Evolutionary conservation across 2,329 filamentous ascomycete species (phyloP), one percentile per base, ranked within the genome.

Genomic region (Teratosphaeria zuluensis): DNA sequence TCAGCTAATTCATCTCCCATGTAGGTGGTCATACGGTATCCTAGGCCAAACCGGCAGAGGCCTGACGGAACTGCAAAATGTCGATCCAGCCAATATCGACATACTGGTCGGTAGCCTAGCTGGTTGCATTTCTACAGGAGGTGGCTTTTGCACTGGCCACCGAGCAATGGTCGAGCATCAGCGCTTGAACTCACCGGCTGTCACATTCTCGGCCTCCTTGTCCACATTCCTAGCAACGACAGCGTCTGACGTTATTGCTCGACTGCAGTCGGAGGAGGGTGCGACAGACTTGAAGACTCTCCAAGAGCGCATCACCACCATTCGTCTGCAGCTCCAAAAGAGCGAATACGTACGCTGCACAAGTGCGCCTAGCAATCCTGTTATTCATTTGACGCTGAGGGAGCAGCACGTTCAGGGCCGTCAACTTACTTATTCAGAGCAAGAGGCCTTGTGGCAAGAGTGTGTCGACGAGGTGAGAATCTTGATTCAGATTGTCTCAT

Each of bases 71-170:
- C 90, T 92, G 5, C 94, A 97, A 71, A 96, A 97, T 67, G 92
- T 99, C 19, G 94, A 97, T 72, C 86, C 92, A 0, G 84, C 87
- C 11, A 89, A 95, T 70, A 86, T 99, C 54, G 94, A 99, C 77
- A 96, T 99, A 91, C 92, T 99, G 65, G 84, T 97, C 56, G 94
- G 94, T 51, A 95, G 90, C 38, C 84, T 99, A 53, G 86, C 92
- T 12, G 92, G 94, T 1, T 88, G 92, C 16, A 81, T 99, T 42
- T 94, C 92, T 69, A 91, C 90, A 8, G 92, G 92, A 58, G 94
- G 95, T 66, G 94, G 94, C n/a, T 99, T 99, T 79, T 99, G 94
- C 72, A 92, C 92, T 16, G 92, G 92, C 19, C 87, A 87, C 48
- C 86, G 86, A 64, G 94, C 96, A 70, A 92, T 97, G 21, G 89